Evolutionary conservation across 768 basidiomycete species (phyloP).

Genomic region (Mycena alexandri): DNA sequence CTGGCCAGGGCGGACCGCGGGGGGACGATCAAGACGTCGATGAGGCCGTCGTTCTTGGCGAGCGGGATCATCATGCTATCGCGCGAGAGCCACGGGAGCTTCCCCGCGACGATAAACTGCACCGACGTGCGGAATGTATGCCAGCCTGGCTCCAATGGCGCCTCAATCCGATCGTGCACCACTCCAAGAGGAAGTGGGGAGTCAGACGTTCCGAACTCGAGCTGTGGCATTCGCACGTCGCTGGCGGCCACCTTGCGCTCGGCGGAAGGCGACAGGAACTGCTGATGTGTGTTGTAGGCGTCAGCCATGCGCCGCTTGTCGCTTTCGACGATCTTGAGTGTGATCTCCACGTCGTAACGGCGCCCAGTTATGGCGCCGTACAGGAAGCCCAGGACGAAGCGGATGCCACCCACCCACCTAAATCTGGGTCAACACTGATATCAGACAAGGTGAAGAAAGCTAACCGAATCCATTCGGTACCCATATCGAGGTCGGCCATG

Average conservation of each 20-base stretch:
- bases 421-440: neutral
- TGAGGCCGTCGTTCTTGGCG: conserved; percentile 60
- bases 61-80: conserved; percentile 40
- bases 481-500: conserved; percentile 71
- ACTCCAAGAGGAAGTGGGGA: conserved; percentile 24
- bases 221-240: conserved; percentile 38
- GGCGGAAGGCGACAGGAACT: neutral
- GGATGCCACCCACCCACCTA: conserved; percentile 30
- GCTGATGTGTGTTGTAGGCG: conserved; percentile 43
- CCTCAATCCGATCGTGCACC: conserved; percentile 27
- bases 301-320: conserved; percentile 66
- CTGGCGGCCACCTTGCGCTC: conserved; percentile 16
- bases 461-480: conserved; percentile 73
- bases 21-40: conserved; percentile 48
- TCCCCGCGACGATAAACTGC: conserved; percentile 45
- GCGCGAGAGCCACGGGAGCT: conserved; percentile 34
- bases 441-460: neutral
- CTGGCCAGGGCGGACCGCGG: conserved; percentile 30
- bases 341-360: conserved; percentile 60
- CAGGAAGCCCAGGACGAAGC: conserved; percentile 44
- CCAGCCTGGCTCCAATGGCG: conserved; percentile 51
- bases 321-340: conserved; percentile 60
- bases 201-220: conserved; percentile 38
- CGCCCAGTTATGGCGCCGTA: conserved; percentile 51
- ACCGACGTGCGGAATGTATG: conserved; percentile 62